These are phyloP conservation scores for Pichia terricola DNA, from an alignment of 1,139 yeast species.

Conservation along the genomic window DNA sequence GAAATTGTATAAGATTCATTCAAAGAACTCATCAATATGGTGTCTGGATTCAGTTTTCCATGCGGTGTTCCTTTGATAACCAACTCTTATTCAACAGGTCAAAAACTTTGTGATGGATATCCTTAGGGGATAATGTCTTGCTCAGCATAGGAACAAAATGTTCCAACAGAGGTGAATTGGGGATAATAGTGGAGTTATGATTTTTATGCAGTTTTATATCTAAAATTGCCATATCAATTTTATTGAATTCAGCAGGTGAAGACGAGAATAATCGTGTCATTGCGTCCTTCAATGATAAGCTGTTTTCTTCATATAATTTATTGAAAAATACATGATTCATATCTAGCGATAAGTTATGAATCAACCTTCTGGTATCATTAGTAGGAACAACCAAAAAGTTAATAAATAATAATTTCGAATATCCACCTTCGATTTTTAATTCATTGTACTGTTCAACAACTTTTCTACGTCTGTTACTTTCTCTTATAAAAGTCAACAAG, in stretches of 20 bases:
- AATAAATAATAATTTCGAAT: constrained; percentile 22
- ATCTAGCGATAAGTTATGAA: constrained; percentile 15
- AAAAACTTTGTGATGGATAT: constrained; percentile 42
- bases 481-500: constrained; percentile 19
- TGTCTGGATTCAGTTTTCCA: constrained; percentile 13
- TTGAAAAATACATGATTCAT: constrained; percentile 15
- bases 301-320: constrained; percentile 14
- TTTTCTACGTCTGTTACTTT: constrained; percentile 19
- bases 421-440: constrained; percentile 15
- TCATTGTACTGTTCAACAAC: constrained; percentile 18
- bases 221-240: constrained; percentile 18
- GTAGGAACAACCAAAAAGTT: constrained; percentile 19
- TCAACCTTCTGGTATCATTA: constrained; percentile 17
- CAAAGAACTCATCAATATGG: background rate
- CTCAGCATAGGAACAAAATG: background rate
- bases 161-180: constrained; percentile 2
- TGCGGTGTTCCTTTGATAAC: constrained; percentile 12
- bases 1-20: background rate
- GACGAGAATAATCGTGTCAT: background rate
- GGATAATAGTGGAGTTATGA: constrained; percentile 5
- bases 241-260: too few species aligned
- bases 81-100: constrained; percentile 36
- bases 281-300: background rate
- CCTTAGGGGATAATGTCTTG: constrained; percentile 4
- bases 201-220: constrained; percentile 6